These are phyloP conservation scores for Coelastrella sp. DNA, from an alignment of 139 green algal genomes.

Conservation along the genomic window DNA sequence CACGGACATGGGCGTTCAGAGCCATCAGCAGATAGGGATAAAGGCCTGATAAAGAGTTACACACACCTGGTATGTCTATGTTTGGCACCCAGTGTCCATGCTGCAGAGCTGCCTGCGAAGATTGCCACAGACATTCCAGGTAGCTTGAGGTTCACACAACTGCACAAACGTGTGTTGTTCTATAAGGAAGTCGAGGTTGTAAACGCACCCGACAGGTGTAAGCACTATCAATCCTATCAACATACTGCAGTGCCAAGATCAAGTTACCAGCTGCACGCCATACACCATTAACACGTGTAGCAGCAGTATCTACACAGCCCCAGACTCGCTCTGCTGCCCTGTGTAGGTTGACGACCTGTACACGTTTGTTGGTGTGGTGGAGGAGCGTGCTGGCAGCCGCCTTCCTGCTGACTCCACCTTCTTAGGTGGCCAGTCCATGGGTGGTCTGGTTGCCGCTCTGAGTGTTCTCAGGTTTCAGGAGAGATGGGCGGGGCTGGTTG, in stretches of 20 bases:
- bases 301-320: not conserved
- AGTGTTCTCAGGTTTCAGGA: conserved; percentile 52
- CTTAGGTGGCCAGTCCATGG: conserved; percentile 75
- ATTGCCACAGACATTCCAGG: no score
- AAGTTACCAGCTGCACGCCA: no score
- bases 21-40: conserved; percentile 6
- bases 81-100: no score
- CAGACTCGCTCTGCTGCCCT: not conserved
- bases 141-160: no score
- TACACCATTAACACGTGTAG: no score
- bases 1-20: conserved; percentile 60
- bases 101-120: no score
- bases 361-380: conserved; percentile 43
- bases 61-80: conserved; percentile 47
- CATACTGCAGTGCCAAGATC: no score
- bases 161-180: no score
- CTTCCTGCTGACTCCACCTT: conserved; percentile 50
- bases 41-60: conserved; percentile 44
- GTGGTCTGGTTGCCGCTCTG: conserved; percentile 70
- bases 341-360: conserved; percentile 67
- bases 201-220: no score
- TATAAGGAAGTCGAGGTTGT: no score
- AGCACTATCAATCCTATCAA: no score
- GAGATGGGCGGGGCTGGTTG: conserved; percentile 68
- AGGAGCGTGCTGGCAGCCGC: conserved; percentile 8